Base-by-base conservation (phyloP, 2,329 filamentous ascomycete species). In the Arthrocladium fulminans region DNA sequence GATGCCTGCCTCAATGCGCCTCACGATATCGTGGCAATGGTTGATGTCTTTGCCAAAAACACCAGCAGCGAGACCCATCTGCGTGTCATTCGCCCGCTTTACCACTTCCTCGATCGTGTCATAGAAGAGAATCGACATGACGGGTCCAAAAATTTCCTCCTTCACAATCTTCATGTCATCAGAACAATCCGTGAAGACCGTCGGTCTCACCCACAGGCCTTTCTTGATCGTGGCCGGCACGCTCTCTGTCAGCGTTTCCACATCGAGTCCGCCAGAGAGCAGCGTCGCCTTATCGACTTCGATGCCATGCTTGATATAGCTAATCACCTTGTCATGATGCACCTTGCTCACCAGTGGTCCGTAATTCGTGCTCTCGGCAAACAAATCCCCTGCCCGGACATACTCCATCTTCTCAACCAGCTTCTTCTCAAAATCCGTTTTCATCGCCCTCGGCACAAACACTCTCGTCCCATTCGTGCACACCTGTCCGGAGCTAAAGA, bases 401-500 rank as follows among this genome's bases (percentile, higher is more conserved):
- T 77, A 74, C 51, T 72, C 59, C 65, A 94, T 83, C 61, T 87
- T 87, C 52, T 83, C 75, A 1, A 88, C 61, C 1, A 94, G 69
- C 0, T 71, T 69, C 58, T 74, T 71, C 64, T 94, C 86, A 55
- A 94, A 89, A 0, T 70, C 72, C 12, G 68, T 49, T 62, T 88
- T 81, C 64, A 88, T 74, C 30, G 67, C 63, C 27, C 73, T 68
- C 0, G 84, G 87, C 2, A 95, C 76, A 63, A 94, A 94, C 27
- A 94, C 88, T 9, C 88, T 76, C 1, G 88, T 94, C 43, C 88
- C 88, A 64, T 94, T 94, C 44, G 88, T 94, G 75, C 88, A 95
- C 44, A 94, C 88, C 67, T 95, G 88, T 24, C 88, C 88, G 0
- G 85, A 86, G 56, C 84, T 88, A 73, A 86, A 94, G 70, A 94